These are phyloP conservation scores for Heimioporus retisporus DNA, from an alignment of 1,284 basidiomycete species.

Conservation along the genomic window DNA sequence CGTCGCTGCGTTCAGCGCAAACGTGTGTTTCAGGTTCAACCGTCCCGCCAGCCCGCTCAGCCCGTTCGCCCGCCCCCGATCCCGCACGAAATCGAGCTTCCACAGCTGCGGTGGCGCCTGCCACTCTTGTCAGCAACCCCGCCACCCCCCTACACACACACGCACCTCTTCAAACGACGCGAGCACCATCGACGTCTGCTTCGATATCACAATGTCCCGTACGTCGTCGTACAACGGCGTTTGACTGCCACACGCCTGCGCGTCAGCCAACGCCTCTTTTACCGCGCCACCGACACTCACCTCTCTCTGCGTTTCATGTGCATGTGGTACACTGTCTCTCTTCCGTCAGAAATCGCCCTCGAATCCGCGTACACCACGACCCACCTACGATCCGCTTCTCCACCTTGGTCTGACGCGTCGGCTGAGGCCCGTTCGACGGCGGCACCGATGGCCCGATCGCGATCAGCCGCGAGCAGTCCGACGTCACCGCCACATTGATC, in stretches of 20 bases:
- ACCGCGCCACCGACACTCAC: slow-evolving; percentile 50
- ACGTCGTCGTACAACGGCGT: slow-evolving; percentile 83
- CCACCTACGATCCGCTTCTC: slow-evolving; percentile 82
- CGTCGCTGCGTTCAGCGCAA: slow-evolving; percentile 74
- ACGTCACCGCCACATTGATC: slow-evolving; percentile 81
- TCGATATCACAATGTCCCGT: slow-evolving; percentile 75
- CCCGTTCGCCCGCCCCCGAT: slow-evolving; percentile 44
- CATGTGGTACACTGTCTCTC: slow-evolving; percentile 73
- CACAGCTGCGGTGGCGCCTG: slow-evolving; percentile 83
- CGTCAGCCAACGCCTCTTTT: no score
- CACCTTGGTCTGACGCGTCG: slow-evolving; percentile 71
- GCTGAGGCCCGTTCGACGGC: slow-evolving; percentile 69
- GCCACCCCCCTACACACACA: no score
- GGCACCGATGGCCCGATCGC: slow-evolving; percentile 75
- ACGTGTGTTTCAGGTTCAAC: slow-evolving; percentile 70
- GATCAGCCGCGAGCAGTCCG: slow-evolving; percentile 70
- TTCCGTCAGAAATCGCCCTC: slow-evolving; percentile 8
- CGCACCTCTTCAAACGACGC: slow-evolving; percentile 67
- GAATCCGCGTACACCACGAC: not conserved
- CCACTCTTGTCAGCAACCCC: no score
- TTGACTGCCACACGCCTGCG: slow-evolving; percentile 59
- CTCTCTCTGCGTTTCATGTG: slow-evolving; percentile 72
- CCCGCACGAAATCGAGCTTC: slow-evolving; percentile 75
- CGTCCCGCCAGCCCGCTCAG: slow-evolving; percentile 51
- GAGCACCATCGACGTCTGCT: slow-evolving; percentile 66